phyloP scores from a whole-genome alignment of 225 moss, liverwort and hornwort genomes.

The Marchantia paleacea region DNA sequence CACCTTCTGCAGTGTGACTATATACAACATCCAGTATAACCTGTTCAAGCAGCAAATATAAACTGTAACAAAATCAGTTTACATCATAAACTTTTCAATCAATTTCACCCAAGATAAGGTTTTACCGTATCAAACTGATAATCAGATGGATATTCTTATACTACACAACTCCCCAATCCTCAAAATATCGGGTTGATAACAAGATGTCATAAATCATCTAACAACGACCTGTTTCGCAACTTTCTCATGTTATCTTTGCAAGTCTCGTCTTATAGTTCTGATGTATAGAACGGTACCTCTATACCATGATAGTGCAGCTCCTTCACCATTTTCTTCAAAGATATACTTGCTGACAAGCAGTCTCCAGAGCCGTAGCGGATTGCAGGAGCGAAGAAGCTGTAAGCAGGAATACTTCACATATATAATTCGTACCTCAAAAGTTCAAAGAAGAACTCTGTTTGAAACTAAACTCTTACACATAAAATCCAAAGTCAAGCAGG shows the following conservation, averaged over 20 bases:
- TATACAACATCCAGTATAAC: constrained; percentile 82
- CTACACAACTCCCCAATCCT: neutral
- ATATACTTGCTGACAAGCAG: constrained; percentile 61
- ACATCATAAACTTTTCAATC: no score
- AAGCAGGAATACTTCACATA: neutral
- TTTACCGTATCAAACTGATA: no score
- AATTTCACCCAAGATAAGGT: no score
- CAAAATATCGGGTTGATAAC: neutral
- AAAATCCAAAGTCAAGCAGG: neutral
- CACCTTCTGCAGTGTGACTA: constrained; percentile 85
- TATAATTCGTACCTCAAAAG: neutral
- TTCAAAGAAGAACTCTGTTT: no score
- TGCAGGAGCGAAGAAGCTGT: constrained; percentile 60
- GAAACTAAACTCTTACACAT: no score
- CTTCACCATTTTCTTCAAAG: constrained; percentile 76
- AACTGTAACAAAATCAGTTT: no score
- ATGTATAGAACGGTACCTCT: constrained; percentile 53
- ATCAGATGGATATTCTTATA: neutral
- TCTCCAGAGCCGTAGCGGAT: constrained; percentile 59
- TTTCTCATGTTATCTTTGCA: neutral
- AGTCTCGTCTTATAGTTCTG: neutral
- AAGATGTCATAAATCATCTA: neutral
- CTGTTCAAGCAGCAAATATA: constrained; percentile 31
- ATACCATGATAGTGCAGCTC: constrained; percentile 75
- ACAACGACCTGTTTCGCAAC: neutral